Percentiles rank a stretch among this genome's conserved stretches.
phyloP scores from a whole-genome alignment of 2,329 filamentous ascomycete species.

The Curvularia spicifera region DNA sequence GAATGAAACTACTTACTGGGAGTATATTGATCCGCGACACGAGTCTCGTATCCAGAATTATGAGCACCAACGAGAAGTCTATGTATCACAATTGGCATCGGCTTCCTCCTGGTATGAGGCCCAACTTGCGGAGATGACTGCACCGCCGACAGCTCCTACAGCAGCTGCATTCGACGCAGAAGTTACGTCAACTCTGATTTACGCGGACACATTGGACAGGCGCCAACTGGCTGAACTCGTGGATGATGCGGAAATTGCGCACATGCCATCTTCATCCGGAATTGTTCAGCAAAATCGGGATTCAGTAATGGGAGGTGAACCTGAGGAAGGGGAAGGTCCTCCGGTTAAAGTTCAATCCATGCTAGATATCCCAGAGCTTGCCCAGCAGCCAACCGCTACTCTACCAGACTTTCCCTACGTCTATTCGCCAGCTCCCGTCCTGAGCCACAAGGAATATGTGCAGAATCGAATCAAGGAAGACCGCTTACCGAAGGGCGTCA shows the following conservation, averaged over 20 bases:
- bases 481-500: conserved; percentile 63
- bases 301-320: conserved; percentile 27
- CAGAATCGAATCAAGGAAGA: conserved; percentile 49
- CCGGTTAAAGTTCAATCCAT: conserved; percentile 32
- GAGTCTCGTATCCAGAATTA: conserved; percentile 38
- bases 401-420: conserved; percentile 40
- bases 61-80: conserved; percentile 43
- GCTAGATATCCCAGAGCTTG: conserved; percentile 19
- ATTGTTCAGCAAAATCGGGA: conserved; percentile 16
- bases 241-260: conserved; percentile 29
- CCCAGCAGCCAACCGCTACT: conserved; percentile 23
- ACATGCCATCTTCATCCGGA: conserved; percentile 16
- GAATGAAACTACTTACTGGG: conserved; percentile 55
- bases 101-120: conserved; percentile 42
- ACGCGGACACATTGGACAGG: conserved; percentile 33
- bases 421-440: conserved; percentile 40
- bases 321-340: conserved; percentile 29
- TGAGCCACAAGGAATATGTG: conserved; percentile 47
- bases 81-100: conserved; percentile 43
- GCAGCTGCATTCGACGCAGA: conserved; percentile 19
- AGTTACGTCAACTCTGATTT: conserved; percentile 26
- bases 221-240: conserved; percentile 37
- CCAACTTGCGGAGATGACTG: conserved; percentile 36
- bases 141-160: conserved; percentile 21
- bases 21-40: conserved; percentile 47